Evolutionary conservation across 2,329 filamentous ascomycete genomes (phyloP).

Genomic region (Exophiala spinifera): DNA sequence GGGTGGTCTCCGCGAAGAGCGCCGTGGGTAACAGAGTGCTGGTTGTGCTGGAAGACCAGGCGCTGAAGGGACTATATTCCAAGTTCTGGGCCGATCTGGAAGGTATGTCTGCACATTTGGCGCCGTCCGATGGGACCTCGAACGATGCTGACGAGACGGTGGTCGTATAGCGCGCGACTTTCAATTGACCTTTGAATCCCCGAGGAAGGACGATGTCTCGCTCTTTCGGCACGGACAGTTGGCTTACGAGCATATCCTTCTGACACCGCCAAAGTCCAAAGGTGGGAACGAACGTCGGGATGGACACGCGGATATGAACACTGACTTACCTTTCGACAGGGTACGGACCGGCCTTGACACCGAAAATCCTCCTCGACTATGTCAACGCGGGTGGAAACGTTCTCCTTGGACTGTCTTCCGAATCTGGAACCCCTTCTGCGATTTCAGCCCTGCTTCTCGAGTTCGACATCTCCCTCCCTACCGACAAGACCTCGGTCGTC

Average conservation of each 20-base stretch:
- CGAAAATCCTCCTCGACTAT: slow-evolving; percentile 83
- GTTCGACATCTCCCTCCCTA: slow-evolving; percentile 82
- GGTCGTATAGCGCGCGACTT: slow-evolving; percentile 75
- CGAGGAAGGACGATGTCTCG: slow-evolving; percentile 71
- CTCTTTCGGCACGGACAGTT: slow-evolving; percentile 85
- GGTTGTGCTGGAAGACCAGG: slow-evolving; percentile 78
- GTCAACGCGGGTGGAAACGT: slow-evolving; percentile 90
- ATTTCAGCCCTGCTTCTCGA: slow-evolving; percentile 78
- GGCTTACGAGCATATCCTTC: slow-evolving; percentile 83
- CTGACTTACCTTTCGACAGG: slow-evolving; percentile 46
- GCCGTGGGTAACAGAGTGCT: slow-evolving; percentile 75
- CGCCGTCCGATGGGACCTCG: not conserved
- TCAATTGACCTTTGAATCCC: slow-evolving; percentile 74
- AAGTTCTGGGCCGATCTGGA: slow-evolving; percentile 61
- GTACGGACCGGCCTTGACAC: slow-evolving; percentile 82
- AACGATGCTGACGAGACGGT: slow-evolving; percentile 16
- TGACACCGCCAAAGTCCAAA: slow-evolving; percentile 88
- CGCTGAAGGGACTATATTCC: slow-evolving; percentile 78
- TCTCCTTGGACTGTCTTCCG: slow-evolving; percentile 76
- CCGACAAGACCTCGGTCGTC: slow-evolving; percentile 78
- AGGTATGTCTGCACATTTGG: slow-evolving; percentile 34
- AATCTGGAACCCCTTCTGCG: slow-evolving; percentile 65
- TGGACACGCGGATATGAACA: slow-evolving; percentile 21
- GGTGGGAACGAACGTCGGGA: slow-evolving; percentile 51
- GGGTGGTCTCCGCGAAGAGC: slow-evolving; percentile 72